Evolutionary conservation across 352 stramenopile genomes (phyloP), one percentile per base, ranked within the genome.

Genomic region (Globisporangium spiculum): DNA sequence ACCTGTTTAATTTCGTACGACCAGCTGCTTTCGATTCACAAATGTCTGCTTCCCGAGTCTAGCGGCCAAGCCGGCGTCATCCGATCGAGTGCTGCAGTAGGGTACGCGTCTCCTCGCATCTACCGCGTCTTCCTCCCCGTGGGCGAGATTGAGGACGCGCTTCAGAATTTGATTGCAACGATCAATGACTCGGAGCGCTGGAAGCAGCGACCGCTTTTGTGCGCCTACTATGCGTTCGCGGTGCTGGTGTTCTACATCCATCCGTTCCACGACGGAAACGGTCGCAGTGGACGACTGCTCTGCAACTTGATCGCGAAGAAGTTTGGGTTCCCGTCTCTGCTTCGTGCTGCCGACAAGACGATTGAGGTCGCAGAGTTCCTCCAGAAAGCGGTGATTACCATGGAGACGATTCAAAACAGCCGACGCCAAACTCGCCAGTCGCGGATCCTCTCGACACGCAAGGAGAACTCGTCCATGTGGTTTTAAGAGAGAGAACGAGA

Each of bases 241-340:
- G 82, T 90, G 32, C 74, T 94, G 2, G 86, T 93, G 55, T 94
- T 93, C 67, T 94, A 81, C 67, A 92, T 94, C 58, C 86, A 94
- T 57, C 86, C 86, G n/a, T 94, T 93, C 69, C 81, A 93, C 66
- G 87, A 95, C 63, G 87, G 85, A 52, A 95, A 95, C 50, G 87
- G 87, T 36, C 84, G 86, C 6, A 91, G 82, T n/a, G 87, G 84
- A 27, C 78, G 87, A 3, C 60, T 95, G 41, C 53, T 93, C 10
- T 80, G 85, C 22, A 95, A 95, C 57, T 63, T 95, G 41, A 72
- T 95, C 27, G 82, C 84, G 2, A 88, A 88, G 63, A 93, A 95
- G 58, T 63, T 86, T 1, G 85, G 83, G 1, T 95, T 83, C 54
- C 86, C 86, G 0, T 50, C 74, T 1, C 48, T 93, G 4, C 69